Evolutionary conservation across 1,284 basidiomycete genomes (phyloP), one percentile per base, ranked within the genome.

Genomic region (Laetiporus sulphureus): DNA sequence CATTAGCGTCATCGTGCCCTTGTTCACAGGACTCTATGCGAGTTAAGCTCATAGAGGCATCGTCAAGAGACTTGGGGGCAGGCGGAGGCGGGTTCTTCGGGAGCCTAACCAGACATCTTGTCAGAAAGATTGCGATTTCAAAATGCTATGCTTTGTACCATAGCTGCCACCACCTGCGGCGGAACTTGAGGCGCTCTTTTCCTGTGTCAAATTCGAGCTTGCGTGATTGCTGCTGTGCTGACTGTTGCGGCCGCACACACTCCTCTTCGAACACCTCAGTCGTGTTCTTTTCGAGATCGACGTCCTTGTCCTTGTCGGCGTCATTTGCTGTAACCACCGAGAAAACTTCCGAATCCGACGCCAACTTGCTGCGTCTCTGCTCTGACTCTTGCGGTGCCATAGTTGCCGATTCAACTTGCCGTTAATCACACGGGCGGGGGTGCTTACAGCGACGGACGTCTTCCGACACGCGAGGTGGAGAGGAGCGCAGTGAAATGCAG

Each of bases 71-170:
- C 3, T 59, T 51, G 3, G 73, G 76, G 1, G 83, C 69, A 2
- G 76, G 75, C 0, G 75, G 71, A 0, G 83, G 82, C 3, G 70
- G 69, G 41, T 75, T 62, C 44, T 68, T 68, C 1, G 80, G 81
- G 39, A 77, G 65, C 79, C 80, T 78, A 40, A 5, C 15, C 24
- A 19, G 12, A 38, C n/a, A 10, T 4, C 32, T 7, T 24, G 19
- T n/a, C 20, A 32, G 38, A 19, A n/a, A 29, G 24, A 32, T 19
- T 34, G 24, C 31, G 36, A 32, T 32, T 41, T 32, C 38, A 20
- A 34, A 29, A 36, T 36, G 24, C 34, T 45, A 3, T 40, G 33
- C 36, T 12, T 48, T 57, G 35, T 24, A 68, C 67, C 66, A 69
- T 8, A 66, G 33, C 44, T 78, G 69, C 69, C 70, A 75, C 72